These are phyloP conservation scores for Endocarpon pusillum DNA, from an alignment of 495 filamentous ascomycete genomes.

Conservation along the genomic window DNA sequence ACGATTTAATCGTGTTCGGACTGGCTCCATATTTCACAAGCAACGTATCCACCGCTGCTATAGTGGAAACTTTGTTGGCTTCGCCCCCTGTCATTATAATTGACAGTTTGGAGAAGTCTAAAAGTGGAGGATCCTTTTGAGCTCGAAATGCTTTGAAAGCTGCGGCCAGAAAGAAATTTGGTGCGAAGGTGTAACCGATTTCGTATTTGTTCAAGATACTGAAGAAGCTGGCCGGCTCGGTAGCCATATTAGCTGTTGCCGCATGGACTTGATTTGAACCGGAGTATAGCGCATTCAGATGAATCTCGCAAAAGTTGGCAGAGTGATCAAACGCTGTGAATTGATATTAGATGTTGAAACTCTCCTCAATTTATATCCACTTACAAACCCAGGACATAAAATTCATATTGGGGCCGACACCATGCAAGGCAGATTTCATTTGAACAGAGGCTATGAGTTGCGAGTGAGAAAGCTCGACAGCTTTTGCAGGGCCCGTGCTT, in stretches of 20 bases:
- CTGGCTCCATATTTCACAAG: conserved; percentile 19
- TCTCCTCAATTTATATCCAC: no score
- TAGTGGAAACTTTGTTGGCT: conserved; percentile 18
- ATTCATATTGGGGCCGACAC: conserved; percentile 1
- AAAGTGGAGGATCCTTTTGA: conserved; percentile 1
- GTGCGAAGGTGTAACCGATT: conserved; percentile 27
- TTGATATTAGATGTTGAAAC: no score
- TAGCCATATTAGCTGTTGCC: conserved; percentile 16
- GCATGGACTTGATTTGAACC: conserved; percentile 26
- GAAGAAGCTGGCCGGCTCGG: conserved; percentile 18
- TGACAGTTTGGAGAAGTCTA: conserved; percentile 15
- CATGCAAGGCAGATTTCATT: not conserved
- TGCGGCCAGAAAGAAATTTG: conserved; percentile 31
- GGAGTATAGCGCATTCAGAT: conserved; percentile 24
- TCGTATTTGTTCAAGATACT: conserved; percentile 17
- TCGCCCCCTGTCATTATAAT: conserved; percentile 24
- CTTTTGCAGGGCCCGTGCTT: conserved; percentile 36
- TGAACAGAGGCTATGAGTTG: conserved; percentile 29
- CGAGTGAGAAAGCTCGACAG: conserved; percentile 25
- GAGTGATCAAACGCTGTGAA: conserved; percentile 41
- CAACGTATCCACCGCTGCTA: conserved; percentile 12
- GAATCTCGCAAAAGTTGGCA: conserved; percentile 31
- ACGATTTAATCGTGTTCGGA: conserved; percentile 23
- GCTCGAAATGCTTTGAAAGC: conserved; percentile 2
- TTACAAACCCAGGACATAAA: conserved; percentile 37